Base-by-base conservation (phyloP, 768 basidiomycete genomes). In the Pleurotus tuber-regium region DNA sequence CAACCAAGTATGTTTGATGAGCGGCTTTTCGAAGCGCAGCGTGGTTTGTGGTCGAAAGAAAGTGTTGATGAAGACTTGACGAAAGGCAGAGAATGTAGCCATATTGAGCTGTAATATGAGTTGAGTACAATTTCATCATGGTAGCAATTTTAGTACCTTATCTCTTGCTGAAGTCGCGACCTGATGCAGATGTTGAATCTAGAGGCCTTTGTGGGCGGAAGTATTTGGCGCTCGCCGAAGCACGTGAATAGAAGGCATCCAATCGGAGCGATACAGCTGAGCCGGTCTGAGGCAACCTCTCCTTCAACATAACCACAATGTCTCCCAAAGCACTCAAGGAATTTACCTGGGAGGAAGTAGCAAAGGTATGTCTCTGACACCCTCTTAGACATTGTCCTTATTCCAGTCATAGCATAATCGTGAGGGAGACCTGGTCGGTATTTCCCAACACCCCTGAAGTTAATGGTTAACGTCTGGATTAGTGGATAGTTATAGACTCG, bases 401-500 rank as follows among this genome's bases (percentile, higher is more conserved):
- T 25, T 46, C 31, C 26, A 36, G 43, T 40, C 44, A 9, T 56
- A 97, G 93, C 94, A 97, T 69, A 91, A 93, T 75, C 86, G 80
- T 61, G 82, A 85, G 59, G 90, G 87, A 42, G 86, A 95, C 66
- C 66, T 97, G 57, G 89, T 87, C 55, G 62, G 80, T 70, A 23
- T 46, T 25, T 29, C 12, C 26, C 23, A n/a, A 38, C 29, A 46
- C 29, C 21, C 24, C 41, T 10, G 2, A 14, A 28, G 18, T 11
- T 18, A 43, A 18, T 18, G 24, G 31, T 38, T 30, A 42, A 43
- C 50, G 52, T 53, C 11, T 25, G 16, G 6, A 35, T 2, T 58
- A 92, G 84, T 94, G 92, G 90, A 76, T 93, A 38, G 71, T 88
- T 29, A 76, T 93, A 44, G 90, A 93, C 64, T 72, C 86, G 6